phyloP scores from a whole-genome alignment of 2,329 filamentous ascomycete genomes.

The Ascochyta pisi region DNA sequence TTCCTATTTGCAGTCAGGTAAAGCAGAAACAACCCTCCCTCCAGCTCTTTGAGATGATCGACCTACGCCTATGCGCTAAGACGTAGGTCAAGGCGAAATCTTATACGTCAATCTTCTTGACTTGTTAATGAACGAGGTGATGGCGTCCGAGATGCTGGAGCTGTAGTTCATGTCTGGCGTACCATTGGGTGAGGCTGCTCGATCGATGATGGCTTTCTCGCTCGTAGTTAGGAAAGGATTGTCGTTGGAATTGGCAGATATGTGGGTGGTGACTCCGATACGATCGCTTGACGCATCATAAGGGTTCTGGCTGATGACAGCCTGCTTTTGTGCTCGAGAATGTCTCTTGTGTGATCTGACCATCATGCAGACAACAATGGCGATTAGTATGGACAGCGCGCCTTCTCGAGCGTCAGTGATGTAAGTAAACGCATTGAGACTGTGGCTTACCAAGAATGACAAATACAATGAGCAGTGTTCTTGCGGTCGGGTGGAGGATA shows the following conservation, averaged over 20 bases:
- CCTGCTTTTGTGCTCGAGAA: background rate
- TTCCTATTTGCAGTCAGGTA: background rate
- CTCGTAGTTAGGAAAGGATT: slow-evolving; percentile 17
- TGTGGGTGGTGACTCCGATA: slow-evolving; percentile 4
- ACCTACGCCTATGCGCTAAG: background rate
- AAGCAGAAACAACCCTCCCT: background rate
- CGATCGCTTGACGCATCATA: background rate
- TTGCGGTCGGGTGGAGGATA: slow-evolving; percentile 2
- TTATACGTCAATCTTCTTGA: slow-evolving; percentile 15
- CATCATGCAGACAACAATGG: slow-evolving; percentile 1
- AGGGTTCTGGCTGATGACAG: background rate
- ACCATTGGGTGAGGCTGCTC: background rate
- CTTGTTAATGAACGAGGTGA: slow-evolving; percentile 12
- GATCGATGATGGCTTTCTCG: slow-evolving; percentile 10
- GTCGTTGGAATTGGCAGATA: background rate
- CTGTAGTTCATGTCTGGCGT: background rate
- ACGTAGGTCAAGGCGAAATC: slow-evolving; percentile 14
- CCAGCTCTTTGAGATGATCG: too few species aligned
- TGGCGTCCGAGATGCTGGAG: slow-evolving; percentile 1
- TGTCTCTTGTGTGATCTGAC: slow-evolving; percentile 1
- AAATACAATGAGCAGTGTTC: slow-evolving; percentile 5
- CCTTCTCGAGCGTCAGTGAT: background rate
- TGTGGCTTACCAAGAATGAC: slow-evolving; percentile 6
- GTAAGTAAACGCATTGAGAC: too few species aligned
- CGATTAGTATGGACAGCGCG: slow-evolving; percentile 4